These are phyloP conservation scores for Metschnikowia matae DNA, from an alignment of 805 yeast species.

Conservation along the genomic window DNA sequence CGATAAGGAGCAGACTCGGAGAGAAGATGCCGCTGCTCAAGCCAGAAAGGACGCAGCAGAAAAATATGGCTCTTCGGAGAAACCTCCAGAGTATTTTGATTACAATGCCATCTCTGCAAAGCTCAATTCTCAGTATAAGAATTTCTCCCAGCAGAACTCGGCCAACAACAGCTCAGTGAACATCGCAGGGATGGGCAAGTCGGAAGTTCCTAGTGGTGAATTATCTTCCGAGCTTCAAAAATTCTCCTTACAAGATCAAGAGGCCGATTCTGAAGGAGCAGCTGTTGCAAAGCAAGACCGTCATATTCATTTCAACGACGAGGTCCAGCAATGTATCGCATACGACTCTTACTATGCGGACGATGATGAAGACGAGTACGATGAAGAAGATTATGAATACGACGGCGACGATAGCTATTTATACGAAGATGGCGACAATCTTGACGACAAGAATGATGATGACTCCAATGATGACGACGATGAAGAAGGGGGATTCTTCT, in stretches of 20 bases:
- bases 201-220: slow-evolving; percentile 3
- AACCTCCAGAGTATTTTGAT: slow-evolving; percentile 39
- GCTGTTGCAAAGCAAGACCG: slow-evolving; percentile 35
- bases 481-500: slow-evolving; percentile 67
- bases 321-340: slow-evolving; percentile 92
- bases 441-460: slow-evolving; percentile 21
- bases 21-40: slow-evolving; percentile 25
- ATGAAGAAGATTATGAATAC: slow-evolving; percentile 18
- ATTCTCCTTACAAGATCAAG: background rate
- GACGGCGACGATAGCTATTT: slow-evolving; percentile 16
- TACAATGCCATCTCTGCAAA: slow-evolving; percentile 42
- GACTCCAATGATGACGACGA: slow-evolving; percentile 30
- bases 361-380: slow-evolving; percentile 14
- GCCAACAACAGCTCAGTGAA: slow-evolving; percentile 29
- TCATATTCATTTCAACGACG: slow-evolving; percentile 88
- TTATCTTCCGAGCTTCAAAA: slow-evolving; percentile 6
- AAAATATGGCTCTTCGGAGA: slow-evolving; percentile 9
- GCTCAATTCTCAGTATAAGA: slow-evolving; percentile 36
- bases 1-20: slow-evolving; percentile 28
- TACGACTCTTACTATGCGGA: slow-evolving; percentile 33
- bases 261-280: background rate
- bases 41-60: slow-evolving; percentile 16
- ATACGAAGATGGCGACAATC: slow-evolving; percentile 11
- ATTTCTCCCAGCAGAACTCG: slow-evolving; percentile 25
- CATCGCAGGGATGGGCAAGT: slow-evolving; percentile 14